Percentiles rank a stretch among this genome's conserved stretches.
phyloP scores from a whole-genome alignment of 2,329 filamentous ascomycete genomes.

The Sclerotinia sclerotiorum region DNA sequence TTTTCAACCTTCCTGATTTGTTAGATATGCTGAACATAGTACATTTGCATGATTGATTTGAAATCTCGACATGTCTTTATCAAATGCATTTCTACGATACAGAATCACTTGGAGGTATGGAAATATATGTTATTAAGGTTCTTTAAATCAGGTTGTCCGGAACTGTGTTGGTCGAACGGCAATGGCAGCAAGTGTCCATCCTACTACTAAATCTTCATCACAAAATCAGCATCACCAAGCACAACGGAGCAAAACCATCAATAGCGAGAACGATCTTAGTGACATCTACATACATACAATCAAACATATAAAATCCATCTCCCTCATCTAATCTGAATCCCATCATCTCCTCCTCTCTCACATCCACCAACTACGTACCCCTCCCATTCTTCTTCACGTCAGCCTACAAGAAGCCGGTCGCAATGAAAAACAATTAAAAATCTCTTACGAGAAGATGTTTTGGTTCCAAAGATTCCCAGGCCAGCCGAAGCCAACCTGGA shows the following conservation, averaged over 20 bases:
- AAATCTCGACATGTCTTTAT: not conserved
- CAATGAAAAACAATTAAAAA: conserved; percentile 51
- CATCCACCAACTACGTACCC: not conserved
- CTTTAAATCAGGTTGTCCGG: not conserved
- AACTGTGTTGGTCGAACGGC: not conserved
- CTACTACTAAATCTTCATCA: not conserved
- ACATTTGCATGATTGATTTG: not conserved
- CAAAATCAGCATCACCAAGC: not conserved
- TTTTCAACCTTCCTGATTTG: conserved; percentile 9
- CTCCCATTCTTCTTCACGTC: conserved; percentile 51
- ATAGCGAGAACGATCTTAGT: not conserved
- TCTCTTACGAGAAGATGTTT: conserved; percentile 42
- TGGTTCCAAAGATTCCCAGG: conserved; percentile 77
- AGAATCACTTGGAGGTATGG: not conserved
- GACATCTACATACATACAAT: not conserved
- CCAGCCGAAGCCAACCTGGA: conserved; percentile 67
- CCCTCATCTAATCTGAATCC: too few relatives aligned
- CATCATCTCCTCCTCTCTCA: not conserved
- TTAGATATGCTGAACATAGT: not conserved
- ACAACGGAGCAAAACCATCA: not conserved
- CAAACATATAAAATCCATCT: not conserved
- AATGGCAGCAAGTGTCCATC: not conserved
- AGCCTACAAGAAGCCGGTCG: conserved; percentile 46
- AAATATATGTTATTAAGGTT: not conserved
- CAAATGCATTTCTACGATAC: not conserved